phyloP scores from a whole-genome alignment of 169 alveolate species.

The Plasmodium billcollinsi region DNA sequence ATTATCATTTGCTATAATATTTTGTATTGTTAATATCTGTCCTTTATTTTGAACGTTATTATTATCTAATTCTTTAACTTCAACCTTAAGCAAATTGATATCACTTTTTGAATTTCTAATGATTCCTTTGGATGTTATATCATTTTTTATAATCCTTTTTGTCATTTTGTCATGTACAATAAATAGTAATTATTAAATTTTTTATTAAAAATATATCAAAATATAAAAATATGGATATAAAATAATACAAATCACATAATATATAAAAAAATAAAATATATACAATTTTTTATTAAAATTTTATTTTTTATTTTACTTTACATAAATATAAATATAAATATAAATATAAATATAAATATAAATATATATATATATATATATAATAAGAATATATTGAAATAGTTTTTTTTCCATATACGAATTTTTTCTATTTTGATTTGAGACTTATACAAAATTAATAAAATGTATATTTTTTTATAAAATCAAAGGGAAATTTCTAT shows the following conservation, averaged over 20 bases:
- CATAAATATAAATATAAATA: not conserved
- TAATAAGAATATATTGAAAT: no score
- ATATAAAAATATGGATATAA: not conserved
- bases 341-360: not conserved
- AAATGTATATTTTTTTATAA: no score
- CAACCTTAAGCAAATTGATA: not conserved
- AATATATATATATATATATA: no score
- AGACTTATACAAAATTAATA: no score
- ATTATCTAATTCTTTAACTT: slow-evolving; percentile 2
- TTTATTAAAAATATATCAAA: not conserved
- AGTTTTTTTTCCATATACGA: no score
- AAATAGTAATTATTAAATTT: no score
- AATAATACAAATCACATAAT: not conserved
- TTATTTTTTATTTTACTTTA: no score
- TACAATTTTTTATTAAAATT: no score
- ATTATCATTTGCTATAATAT: slow-evolving; percentile 14
- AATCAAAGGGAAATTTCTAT: no score
- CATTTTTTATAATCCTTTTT: slow-evolving; percentile 15
- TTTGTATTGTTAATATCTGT: slow-evolving; percentile 47
- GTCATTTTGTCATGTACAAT: slow-evolving; percentile 14
- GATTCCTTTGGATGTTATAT: not conserved
- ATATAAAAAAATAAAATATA: not conserved
- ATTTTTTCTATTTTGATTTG: no score
- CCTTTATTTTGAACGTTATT: slow-evolving; percentile 4
- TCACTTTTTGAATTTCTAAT: no score